These are phyloP conservation scores for Rosa rugosa DNA, from an alignment of 306 rosid species.

Conservation along the genomic window DNA sequence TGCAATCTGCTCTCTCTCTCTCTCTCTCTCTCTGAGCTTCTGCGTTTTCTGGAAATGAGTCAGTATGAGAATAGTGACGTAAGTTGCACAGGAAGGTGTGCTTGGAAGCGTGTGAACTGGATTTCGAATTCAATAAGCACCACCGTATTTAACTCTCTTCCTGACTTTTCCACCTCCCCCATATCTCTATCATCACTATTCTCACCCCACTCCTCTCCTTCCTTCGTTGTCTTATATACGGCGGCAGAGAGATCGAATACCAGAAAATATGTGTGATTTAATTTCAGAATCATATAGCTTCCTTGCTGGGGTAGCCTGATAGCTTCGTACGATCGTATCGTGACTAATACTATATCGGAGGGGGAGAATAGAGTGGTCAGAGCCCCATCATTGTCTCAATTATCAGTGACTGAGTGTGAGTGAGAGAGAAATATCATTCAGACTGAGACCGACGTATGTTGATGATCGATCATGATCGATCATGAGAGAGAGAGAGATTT, in stretches of 20 bases:
- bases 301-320: slow-evolving; percentile 9
- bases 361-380: slow-evolving; percentile 29
- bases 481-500: neutral
- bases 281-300: neutral
- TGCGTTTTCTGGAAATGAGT: slow-evolving; percentile 5
- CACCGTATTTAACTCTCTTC: slow-evolving; percentile 27
- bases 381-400: slow-evolving; percentile 86
- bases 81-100: slow-evolving; percentile 47
- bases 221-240: slow-evolving; percentile 26
- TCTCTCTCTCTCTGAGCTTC: neutral
- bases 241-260: slow-evolving; percentile 35
- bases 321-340: slow-evolving; percentile 44
- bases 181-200: neutral
- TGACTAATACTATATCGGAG: slow-evolving; percentile 9
- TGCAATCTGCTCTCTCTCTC: slow-evolving; percentile 30
- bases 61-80: slow-evolving; percentile 50
- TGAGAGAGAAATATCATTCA: slow-evolving; percentile 9
- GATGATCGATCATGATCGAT: neutral
- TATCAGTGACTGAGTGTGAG: slow-evolving; percentile 29
- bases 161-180: slow-evolving; percentile 41
- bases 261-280: neutral
- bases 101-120: slow-evolving; percentile 69
- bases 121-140: slow-evolving; percentile 29
- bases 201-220: slow-evolving; percentile 2
- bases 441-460: slow-evolving; percentile 1